Base-by-base conservation (phyloP, 31 red algal genomes). In the Bonnemaisonia californica region DNA sequence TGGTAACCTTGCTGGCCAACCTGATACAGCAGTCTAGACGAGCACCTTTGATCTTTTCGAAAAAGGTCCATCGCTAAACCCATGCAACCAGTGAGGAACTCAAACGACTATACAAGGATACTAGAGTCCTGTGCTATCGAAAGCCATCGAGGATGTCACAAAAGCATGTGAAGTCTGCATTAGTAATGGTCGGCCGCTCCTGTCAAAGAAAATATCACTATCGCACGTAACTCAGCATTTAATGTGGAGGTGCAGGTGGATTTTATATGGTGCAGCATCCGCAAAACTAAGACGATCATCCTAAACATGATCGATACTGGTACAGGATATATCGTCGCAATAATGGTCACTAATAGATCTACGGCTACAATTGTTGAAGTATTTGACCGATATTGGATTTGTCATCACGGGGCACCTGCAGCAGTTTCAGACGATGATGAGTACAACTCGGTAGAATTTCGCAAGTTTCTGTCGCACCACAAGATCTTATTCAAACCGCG, bases 211-310 rank as follows among this genome's bases (percentile, higher is more conserved):
- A n/a, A 58, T 63, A 56, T 84, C 64, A 4, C 41, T 84, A 19
- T 34, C 38, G 32, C 66, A 84, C 63, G 45, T 73, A 11, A 73
- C 71, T 59, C 26, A 71, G 51, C 39, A n/a, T 84, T 62, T 33
- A 84, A 73, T 28, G n/a, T 29, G 23, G 66, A 84, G 1, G 1
- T 4, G 71, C 4, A 65, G 57, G 57, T 0, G 1, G 13, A 68
- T 73, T 60, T 84, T 84, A 41, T 54, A 3, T 67, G 57, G 27
- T 21, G 34, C n/a, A 16, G 21, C 0, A 84, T 84, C 2, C 13
- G 51, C 29, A 37, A 37, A 7, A 21, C 22, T 3, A 74, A 74
- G 34, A 23, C 23, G 22, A 74, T 19, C 16, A 23, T 84, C n/a
- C 0, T 71, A 35, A 32, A 33, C 24, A 57, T 69, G 18, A 41